Evolutionary conservation across 2,329 filamentous ascomycete species (phyloP).

Genomic region (Fusarium pininemorale): DNA sequence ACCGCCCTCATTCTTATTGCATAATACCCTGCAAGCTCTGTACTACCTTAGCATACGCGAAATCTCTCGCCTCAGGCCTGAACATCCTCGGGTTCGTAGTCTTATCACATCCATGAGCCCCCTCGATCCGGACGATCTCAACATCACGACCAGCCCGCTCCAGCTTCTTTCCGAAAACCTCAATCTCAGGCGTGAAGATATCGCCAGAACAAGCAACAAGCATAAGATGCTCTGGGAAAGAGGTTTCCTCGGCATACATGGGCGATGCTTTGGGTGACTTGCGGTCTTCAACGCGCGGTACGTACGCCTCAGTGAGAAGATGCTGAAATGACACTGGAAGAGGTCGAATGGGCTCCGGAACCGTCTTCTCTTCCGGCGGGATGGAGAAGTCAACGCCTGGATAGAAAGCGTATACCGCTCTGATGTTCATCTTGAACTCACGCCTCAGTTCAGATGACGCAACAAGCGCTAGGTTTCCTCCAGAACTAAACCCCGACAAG

Average conservation of each 20-base stretch:
- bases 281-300: slow-evolving; percentile 39
- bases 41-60: slow-evolving; percentile 6
- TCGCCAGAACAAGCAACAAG: slow-evolving; percentile 50
- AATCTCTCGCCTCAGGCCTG: slow-evolving; percentile 1
- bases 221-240: slow-evolving; percentile 19
- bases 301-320: slow-evolving; percentile 49
- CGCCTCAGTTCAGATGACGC: slow-evolving; percentile 42
- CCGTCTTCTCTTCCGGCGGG: slow-evolving; percentile 40
- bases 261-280: slow-evolving; percentile 49
- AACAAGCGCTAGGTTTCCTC: slow-evolving; percentile 55
- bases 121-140: slow-evolving; percentile 20
- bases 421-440: slow-evolving; percentile 51
- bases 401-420: slow-evolving; percentile 59
- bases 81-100: neutral
- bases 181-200: slow-evolving; percentile 47
- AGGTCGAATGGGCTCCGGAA: slow-evolving; percentile 37
- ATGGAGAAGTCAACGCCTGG: slow-evolving; percentile 47
- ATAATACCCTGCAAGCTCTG: neutral
- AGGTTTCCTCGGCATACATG: slow-evolving; percentile 37
- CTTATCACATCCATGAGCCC: slow-evolving; percentile 40
- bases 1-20: neutral
- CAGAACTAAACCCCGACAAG: slow-evolving; percentile 57
- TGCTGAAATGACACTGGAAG: slow-evolving; percentile 1
- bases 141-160: neutral
- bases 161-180: slow-evolving; percentile 44